Conservation (phyloP, 148 eudicot species). For the Rhododendron molle region DNA sequence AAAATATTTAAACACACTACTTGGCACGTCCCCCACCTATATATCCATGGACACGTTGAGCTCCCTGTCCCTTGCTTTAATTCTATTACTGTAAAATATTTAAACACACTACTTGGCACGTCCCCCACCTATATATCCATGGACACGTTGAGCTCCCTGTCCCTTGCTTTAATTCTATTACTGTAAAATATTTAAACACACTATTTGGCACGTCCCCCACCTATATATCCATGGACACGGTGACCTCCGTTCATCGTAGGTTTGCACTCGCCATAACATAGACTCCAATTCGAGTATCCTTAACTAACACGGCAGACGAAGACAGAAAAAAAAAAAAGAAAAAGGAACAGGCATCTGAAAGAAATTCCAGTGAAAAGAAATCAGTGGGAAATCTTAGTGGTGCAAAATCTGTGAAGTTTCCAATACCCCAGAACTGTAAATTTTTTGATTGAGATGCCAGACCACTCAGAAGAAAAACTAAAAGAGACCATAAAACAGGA, state of each 20-base stretch:
- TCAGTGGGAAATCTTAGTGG: background rate
- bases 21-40: background rate
- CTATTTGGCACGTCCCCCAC: background rate
- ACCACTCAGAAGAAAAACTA: background rate
- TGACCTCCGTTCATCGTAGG: background rate
- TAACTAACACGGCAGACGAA: background rate
- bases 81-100: background rate
- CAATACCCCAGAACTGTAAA: background rate
- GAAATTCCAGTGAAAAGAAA: no score
- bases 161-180: background rate
- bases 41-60: no score
- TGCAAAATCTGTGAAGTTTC: background rate
- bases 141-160: no score
- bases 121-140: no score
- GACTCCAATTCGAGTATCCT: background rate
- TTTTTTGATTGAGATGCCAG: background rate
- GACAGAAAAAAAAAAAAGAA: background rate
- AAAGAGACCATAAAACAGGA: background rate
- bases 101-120: background rate
- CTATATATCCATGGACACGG: background rate
- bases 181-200: background rate
- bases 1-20: background rate
- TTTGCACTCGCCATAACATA: background rate
- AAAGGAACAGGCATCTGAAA: background rate
- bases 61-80: background rate